Base-by-base conservation (phyloP, 2,329 filamentous ascomycete species). In the Mycosphaerella arachidis region DNA sequence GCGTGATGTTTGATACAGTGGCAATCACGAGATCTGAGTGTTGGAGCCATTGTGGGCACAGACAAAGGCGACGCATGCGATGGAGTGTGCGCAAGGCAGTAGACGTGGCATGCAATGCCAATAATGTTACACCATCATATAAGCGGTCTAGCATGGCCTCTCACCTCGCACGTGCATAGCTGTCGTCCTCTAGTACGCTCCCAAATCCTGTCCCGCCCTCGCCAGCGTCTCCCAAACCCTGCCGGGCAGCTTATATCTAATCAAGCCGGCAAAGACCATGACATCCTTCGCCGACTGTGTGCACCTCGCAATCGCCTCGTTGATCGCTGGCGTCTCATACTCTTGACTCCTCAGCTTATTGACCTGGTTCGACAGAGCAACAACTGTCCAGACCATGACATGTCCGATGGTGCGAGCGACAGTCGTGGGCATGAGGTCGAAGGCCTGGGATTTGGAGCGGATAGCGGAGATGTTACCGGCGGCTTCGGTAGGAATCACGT, bases 231-330 rank as follows among this genome's bases (percentile, higher is more conserved):
- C 93, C 76, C 95, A 93, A 57, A 97, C 82, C 70, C 90, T 84
- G 40, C 90, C 89, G 54, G 91, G 91, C 77, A 97, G 84, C 71
- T 94, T 87, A 77, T 96, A 97, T 71, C 90, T 87, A 72, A 97
- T 86, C 82, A 96, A 86, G 58, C 92, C 93, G 16, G 92, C 93
- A 79, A 96, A 97, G 13, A 94, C 89, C 79, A 94, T 96, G 69
- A 97, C 77, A 75, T 97, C 93, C 74, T 92, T 86, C 43, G 90
- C 92, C 78, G 90, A 91, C 74, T 89, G 85, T 77, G 89, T 84
- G 70, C 95, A 79, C 69, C 88, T 82, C 59, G 88, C 86, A 55
- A 88, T 86, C 76, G 91, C 83, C 74, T 77, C 68, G 53, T 72
- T 67, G 57, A 66, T 64, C n/a, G 58, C 64, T 79, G 77, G 72